Conservation (phyloP, 1,139 yeast species). For the Debaryomyces robertsiae region DNA sequence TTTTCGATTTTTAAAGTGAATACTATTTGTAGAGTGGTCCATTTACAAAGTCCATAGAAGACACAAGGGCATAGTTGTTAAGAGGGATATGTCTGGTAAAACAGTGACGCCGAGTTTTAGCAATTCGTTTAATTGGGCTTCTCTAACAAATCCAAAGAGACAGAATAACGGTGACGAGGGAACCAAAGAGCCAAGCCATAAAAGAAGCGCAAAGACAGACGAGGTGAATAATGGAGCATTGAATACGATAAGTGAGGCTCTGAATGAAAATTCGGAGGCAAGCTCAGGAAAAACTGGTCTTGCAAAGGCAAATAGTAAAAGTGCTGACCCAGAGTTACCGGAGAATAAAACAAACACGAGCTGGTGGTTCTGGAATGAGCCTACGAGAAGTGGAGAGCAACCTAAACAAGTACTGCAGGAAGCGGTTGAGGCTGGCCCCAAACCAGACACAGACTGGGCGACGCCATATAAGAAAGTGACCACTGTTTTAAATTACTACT, state of each 20-base stretch:
- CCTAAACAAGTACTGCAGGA: background rate
- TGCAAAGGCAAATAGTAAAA: constrained; percentile 4
- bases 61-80: background rate
- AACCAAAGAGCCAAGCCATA: background rate
- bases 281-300: constrained; percentile 8
- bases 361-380: constrained; percentile 18
- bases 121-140: constrained; percentile 8
- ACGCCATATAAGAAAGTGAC: constrained; percentile 5
- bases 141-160: constrained; percentile 7
- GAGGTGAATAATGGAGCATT: background rate
- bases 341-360: background rate
- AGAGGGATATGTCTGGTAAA: constrained; percentile 6
- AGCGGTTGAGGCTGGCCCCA: background rate
- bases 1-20: too few relatives aligned
- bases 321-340: background rate
- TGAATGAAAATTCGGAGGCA: constrained; percentile 10
- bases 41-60: background rate
- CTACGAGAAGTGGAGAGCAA: constrained; percentile 1
- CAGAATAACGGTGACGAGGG: constrained; percentile 1
- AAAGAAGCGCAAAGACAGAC: background rate
- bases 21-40: too few relatives aligned
- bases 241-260: constrained; percentile 11
- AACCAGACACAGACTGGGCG: constrained; percentile 1
- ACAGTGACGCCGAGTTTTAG: constrained; percentile 3
- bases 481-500: constrained; percentile 5